Evolutionary conservation across 2,329 filamentous ascomycete species (phyloP).

Genomic region (Colletotrichum acutatum): DNA sequence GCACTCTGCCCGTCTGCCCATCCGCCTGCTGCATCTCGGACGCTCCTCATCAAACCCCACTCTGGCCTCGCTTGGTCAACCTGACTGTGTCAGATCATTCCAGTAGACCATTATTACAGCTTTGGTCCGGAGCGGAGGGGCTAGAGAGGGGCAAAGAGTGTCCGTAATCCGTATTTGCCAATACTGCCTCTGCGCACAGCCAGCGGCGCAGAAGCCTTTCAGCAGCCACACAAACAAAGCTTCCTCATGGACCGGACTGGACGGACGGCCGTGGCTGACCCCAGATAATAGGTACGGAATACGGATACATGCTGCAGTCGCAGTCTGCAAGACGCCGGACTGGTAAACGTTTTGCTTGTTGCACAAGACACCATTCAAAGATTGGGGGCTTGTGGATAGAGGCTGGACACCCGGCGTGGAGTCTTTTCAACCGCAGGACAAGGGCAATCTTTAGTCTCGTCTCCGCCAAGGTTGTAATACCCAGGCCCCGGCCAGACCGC

Average conservation of each 20-base stretch:
- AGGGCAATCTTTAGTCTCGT: constrained; percentile 5
- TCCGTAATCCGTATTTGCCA: too few relatives aligned
- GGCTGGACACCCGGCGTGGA: not conserved
- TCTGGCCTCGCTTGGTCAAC: constrained; percentile 7
- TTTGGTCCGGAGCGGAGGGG: constrained; percentile 11
- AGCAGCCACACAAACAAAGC: constrained; percentile 8
- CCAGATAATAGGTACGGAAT: not conserved
- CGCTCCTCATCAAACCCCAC: constrained; percentile 15
- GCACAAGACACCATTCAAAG: constrained; percentile 10
- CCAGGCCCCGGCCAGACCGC: constrained; percentile 17
- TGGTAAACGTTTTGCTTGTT: not conserved
- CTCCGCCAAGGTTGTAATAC: constrained; percentile 17
- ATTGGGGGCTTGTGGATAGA: not conserved
- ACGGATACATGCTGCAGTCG: too few relatives aligned
- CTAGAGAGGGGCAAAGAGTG: constrained; percentile 13
- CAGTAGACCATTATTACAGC: not conserved
- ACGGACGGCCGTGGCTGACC: constrained; percentile 1
- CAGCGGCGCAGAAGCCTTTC: not conserved
- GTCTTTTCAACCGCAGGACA: constrained; percentile 11
- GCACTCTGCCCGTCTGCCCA: not conserved
- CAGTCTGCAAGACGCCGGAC: not conserved
- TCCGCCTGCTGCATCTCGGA: constrained; percentile 11
- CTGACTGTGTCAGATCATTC: constrained; percentile 19
- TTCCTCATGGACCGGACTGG: not conserved
- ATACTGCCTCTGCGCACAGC: constrained; percentile 3